Evolutionary conservation across 129 eudicot species (phyloP).

Genomic region (Smallanthus sonchifolius): DNA sequence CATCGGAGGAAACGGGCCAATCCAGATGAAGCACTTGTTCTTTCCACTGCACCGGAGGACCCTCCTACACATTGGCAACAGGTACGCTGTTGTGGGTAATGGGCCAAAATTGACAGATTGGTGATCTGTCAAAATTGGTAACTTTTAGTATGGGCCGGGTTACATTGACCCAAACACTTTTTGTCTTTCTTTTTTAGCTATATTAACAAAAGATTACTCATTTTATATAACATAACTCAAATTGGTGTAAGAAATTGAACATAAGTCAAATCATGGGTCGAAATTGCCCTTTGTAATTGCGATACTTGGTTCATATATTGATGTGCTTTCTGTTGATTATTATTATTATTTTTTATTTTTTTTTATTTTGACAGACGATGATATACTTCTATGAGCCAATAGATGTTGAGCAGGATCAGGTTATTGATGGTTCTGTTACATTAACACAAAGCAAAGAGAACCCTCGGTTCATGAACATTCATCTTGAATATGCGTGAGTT

Average conservation of each 20-base stretch:
- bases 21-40: conserved; percentile 77
- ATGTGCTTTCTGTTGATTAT: not conserved
- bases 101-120: not conserved
- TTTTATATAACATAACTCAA: not conserved
- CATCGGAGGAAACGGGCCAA: conserved; percentile 71
- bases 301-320: not conserved
- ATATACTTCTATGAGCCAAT: conserved; percentile 84
- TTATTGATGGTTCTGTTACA: conserved; percentile 74
- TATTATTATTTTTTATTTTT: not conserved
- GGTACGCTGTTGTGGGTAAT: conserved; percentile 33
- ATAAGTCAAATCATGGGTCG: not conserved
- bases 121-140: not conserved
- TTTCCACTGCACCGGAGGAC: conserved; percentile 98
- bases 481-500: conserved; percentile 83
- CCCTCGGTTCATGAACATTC: conserved; percentile 85
- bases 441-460: conserved; percentile 90
- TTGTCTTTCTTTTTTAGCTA: not conserved
- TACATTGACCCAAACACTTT: not conserved
- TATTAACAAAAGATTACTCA: not conserved
- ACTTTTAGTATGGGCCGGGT: not conserved
- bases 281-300: not conserved
- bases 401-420: conserved; percentile 92
- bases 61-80: conserved; percentile 99
- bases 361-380: conserved; percentile 58
- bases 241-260: not conserved